phyloP scores from a whole-genome alignment of 1,139 yeast genomes.

The Saccharomyces hybrid region DNA sequence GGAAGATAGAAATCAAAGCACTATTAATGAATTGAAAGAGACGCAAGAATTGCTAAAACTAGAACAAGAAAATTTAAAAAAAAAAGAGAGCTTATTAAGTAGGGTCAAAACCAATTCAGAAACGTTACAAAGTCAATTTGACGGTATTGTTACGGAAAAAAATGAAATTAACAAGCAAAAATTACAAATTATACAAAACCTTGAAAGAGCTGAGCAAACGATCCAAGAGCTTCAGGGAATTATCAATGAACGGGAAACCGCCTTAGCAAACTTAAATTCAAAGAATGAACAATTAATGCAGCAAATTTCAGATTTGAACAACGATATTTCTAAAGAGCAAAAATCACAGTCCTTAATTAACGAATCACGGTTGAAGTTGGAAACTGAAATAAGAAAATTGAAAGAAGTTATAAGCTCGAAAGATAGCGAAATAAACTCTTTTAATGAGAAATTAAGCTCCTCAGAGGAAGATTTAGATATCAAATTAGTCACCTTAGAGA shows the following conservation, averaged over 20 bases:
- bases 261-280: background rate
- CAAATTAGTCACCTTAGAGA: conserved; percentile 29
- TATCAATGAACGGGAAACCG: background rate
- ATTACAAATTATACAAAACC: conserved; percentile 30
- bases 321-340: background rate
- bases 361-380: conserved; percentile 2
- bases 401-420: conserved; percentile 6
- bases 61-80: conserved; percentile 19
- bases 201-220: conserved; percentile 18
- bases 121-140: conserved; percentile 24
- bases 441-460: conserved; percentile 30
- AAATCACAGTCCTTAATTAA: background rate
- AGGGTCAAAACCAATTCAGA: conserved; percentile 26
- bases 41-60: conserved; percentile 28
- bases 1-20: conserved; percentile 28
- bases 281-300: background rate
- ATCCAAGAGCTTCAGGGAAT: conserved; percentile 16
- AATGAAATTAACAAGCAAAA: conserved; percentile 15
- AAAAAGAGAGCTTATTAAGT: conserved; percentile 25
- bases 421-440: conserved; percentile 22
- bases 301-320: background rate
- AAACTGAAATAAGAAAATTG: conserved; percentile 10
- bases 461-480: conserved; percentile 34
- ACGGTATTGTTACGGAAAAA: conserved; percentile 27
- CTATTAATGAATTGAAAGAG: conserved; percentile 35